Evolutionary conservation across 2,329 filamentous ascomycete genomes (phyloP), one percentile per base, ranked within the genome.

Genomic region (Sarocladium kiliense): DNA sequence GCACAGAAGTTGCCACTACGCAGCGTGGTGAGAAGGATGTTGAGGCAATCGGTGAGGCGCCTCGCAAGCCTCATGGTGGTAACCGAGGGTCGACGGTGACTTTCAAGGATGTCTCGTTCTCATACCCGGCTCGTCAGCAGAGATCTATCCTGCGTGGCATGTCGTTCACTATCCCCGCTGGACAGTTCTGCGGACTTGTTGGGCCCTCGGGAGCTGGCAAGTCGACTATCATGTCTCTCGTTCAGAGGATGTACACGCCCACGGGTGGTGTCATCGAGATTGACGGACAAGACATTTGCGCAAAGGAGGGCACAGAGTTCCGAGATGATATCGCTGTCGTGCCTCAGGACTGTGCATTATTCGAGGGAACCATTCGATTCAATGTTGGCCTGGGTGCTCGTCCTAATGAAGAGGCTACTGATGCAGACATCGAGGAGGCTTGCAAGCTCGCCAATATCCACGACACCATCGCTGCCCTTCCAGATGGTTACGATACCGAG

Each of bases 291-390:
- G 67, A 74, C 21, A 63, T 77, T 0, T 58, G 63, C 19, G 64
- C 68, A 2, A 62, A 79, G 25, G 74, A 78, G 58, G 66, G 78
- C 1, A 74, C 75, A 25, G 74, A 76, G 60, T 82, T 80, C 68
- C 74, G 81, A 42, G 69, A 71, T 2, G 68, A 76, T 32, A 73
- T 85, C 12, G 74, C 79, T 2, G 72, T 84, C 3, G 81, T 85
- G 2, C 77, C 81, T 57, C 81, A 85, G 63, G 80, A 84, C 55
- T 79, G 80, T 0, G 77, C 77, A 2, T 79, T 99, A 2, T 91
- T 92, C 70, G 90, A 86, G 2, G 89, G 89, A 23, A 87, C 87
- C 0, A 87, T 94, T 61, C 87, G 88, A 3, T 88, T 93, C 65
- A 94, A 94, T 61, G 97, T 97, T 58, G 80, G 89, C 18, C 34